Evolutionary conservation across 805 yeast species (phyloP), one percentile per base, ranked within the genome.

Genomic region (Debaryomyces hansenii): DNA sequence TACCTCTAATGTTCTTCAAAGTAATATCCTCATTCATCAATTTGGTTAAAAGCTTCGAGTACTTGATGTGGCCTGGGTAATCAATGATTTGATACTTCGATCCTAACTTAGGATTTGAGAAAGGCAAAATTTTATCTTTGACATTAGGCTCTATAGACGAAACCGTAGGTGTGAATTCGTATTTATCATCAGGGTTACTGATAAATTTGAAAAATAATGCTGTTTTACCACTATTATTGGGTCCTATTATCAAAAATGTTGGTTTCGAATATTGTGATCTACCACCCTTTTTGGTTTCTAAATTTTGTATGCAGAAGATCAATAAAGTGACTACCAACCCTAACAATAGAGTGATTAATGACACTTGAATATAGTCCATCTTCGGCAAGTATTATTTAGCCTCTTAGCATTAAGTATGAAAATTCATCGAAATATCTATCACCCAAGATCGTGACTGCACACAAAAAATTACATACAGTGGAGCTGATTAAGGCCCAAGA

Each of bases 41-140:
- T 46, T 78, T 77, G 44, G 78, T 76, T 48, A 82, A 70, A 42
- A 84, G 68, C 47, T 80, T 79, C 44, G 78, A 79, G 54, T 91
- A 79, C 64, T 89, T 90, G 45, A 78, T 69, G 66, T 87, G 90
- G n/a, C 97, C 97, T 2, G 99, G 99, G 51, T 83, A 83, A 58
- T 92, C 98, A 42, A 85, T 75, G 34, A 91, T 63, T 50, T 76
- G 80, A 58, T 50, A 72, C 27, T 53, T 46, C 70, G 77, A 46
- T 57, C 66, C 47, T 63, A 74, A 54, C 59, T 67, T 40, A 51
- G 69, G 44, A 41, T 59, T 63, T 34, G 74, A 52, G 37, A 71
- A 55, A 4, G 77, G 78, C 11, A 72, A 52, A n/a, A 48, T 45
- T 12, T 72, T 41, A 9, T 54, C 49, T 2, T 58, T 55, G 41